Evolutionary conservation across 257 asterid species (phyloP).

Genomic region (Solanum raphanifolium): DNA sequence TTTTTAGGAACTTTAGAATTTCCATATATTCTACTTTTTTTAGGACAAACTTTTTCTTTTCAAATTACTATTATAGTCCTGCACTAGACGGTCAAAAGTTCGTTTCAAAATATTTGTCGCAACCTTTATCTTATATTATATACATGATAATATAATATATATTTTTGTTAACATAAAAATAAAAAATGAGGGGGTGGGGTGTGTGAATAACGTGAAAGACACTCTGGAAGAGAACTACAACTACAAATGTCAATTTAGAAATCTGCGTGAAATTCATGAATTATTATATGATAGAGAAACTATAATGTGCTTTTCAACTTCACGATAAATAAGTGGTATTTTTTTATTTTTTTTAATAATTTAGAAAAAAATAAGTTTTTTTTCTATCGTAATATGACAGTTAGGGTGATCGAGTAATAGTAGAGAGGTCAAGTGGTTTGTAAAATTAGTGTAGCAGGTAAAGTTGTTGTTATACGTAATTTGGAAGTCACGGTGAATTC

Average conservation of each 20-base stretch:
- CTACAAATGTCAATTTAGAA: slow-evolving; percentile 6
- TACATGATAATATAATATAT: background rate
- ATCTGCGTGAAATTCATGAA: slow-evolving; percentile 35
- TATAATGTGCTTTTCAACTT: background rate
- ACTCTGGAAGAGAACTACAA: background rate
- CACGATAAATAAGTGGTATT: background rate
- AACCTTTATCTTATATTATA: background rate
- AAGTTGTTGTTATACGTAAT: too few relatives aligned
- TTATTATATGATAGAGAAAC: background rate
- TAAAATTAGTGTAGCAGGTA: background rate
- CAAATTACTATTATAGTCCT: background rate
- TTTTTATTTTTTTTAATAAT: background rate
- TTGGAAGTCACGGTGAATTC: too few relatives aligned
- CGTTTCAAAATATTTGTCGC: background rate
- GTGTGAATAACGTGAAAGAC: slow-evolving; percentile 29
- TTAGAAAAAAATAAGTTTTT: background rate
- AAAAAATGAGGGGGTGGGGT: background rate
- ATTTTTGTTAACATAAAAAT: background rate
- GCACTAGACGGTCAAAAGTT: background rate
- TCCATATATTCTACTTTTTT: slow-evolving; percentile 17
- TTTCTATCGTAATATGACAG: background rate
- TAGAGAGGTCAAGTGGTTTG: background rate
- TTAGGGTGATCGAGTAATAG: background rate
- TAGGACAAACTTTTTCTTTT: slow-evolving; percentile 6
- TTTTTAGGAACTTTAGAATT: background rate